These are phyloP conservation scores for Candida verbasci DNA, from an alignment of 805 yeast genomes.

Conservation along the genomic window DNA sequence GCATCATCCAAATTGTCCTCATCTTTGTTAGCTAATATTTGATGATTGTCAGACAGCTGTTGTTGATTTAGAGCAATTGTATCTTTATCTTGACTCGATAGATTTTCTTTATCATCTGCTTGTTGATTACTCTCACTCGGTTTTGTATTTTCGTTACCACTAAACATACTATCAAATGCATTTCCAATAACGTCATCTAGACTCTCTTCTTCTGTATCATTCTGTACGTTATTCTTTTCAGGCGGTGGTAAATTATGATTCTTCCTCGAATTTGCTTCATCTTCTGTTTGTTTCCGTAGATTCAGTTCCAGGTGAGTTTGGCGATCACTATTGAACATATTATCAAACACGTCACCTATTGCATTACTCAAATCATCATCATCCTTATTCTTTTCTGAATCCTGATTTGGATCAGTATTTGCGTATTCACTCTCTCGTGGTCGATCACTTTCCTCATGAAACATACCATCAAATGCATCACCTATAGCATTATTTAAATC, in stretches of 20 bases:
- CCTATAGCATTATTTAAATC: conserved; percentile 12
- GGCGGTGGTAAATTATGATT: too few relatives aligned
- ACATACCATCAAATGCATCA: conserved; percentile 8
- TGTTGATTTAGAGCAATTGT: background rate
- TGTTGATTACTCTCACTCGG: background rate
- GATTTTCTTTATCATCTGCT: conserved; percentile 1
- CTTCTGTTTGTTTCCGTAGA: too few relatives aligned
- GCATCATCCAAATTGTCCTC: conserved; percentile 14
- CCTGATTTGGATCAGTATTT: too few relatives aligned
- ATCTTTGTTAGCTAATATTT: background rate
- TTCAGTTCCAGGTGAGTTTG: background rate
- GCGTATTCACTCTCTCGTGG: background rate
- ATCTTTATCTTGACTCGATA: conserved; percentile 1
- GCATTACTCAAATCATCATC: conserved; percentile 22
- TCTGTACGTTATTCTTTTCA: too few relatives aligned
- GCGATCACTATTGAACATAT: background rate
- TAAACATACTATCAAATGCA: conserved; percentile 12
- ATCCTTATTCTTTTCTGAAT: conserved; percentile 12
- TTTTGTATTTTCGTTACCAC: background rate
- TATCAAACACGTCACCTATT: conserved; percentile 26
- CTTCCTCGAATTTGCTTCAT: too few relatives aligned
- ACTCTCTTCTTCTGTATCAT: conserved; percentile 8
- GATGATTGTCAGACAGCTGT: background rate
- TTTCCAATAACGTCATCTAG: conserved; percentile 15
- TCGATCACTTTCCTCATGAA: background rate